phyloP scores from a whole-genome alignment of 306 rosid genomes.

The Purshia tridentata region DNA sequence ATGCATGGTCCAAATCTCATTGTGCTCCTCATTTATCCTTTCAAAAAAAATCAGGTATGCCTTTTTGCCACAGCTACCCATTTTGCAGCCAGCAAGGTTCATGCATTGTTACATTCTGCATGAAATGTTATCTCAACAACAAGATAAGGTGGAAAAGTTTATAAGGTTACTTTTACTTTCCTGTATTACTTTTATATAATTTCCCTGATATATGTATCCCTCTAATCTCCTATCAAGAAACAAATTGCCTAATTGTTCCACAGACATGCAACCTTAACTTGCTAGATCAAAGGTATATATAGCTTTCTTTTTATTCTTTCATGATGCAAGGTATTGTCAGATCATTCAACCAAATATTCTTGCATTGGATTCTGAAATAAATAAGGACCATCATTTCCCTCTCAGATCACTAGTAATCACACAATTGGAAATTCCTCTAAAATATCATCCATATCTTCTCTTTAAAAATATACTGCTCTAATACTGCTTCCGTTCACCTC shows the following conservation, averaged over 20 bases:
- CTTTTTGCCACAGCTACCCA: neutral
- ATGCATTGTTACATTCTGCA: neutral
- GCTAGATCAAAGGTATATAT: too few species aligned
- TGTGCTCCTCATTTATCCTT: neutral
- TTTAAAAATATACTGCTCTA: too few species aligned
- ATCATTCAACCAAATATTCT: too few species aligned
- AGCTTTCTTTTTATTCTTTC: too few species aligned
- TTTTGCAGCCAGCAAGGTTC: slow-evolving; percentile 1
- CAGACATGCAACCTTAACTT: neutral
- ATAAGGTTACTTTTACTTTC: neutral
- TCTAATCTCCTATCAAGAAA: neutral
- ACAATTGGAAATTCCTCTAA: too few species aligned
- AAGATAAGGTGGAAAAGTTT: neutral
- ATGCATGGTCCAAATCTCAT: neutral
- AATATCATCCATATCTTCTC: too few species aligned
- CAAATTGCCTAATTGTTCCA: neutral
- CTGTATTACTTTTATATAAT: neutral
- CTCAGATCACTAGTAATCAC: too few species aligned
- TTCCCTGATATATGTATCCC: neutral
- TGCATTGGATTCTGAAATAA: too few species aligned
- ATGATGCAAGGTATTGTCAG: too few species aligned
- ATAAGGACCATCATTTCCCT: too few species aligned
- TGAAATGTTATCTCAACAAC: neutral
- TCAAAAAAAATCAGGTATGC: neutral
- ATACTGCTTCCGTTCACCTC: too few species aligned